Percentiles rank a stretch among this genome's conserved stretches.
These are phyloP conservation scores for Pistacia atlantica DNA, from an alignment of 345 rosid species.

Conservation along the genomic window DNA sequence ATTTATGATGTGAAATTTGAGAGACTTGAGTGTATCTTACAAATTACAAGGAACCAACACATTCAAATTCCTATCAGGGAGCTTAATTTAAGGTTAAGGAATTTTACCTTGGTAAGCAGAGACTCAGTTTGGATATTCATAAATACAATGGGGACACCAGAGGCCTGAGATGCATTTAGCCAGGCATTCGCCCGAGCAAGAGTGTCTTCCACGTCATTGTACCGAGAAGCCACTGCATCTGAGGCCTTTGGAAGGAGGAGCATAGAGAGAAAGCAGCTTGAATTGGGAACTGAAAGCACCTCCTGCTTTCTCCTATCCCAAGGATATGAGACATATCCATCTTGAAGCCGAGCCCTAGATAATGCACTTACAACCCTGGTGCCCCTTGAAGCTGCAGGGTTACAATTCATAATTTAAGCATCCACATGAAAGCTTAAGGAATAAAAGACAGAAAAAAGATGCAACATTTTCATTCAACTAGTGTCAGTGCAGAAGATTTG, in stretches of 20 bases:
- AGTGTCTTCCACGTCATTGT: constrained; percentile 95
- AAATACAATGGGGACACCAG: constrained; percentile 82
- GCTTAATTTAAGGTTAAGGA: background rate
- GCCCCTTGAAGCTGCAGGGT: constrained; percentile 67
- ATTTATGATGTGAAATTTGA: background rate
- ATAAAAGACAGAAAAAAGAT: background rate
- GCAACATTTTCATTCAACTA: background rate
- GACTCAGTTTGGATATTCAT: constrained; percentile 95
- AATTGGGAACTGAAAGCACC: constrained; percentile 60
- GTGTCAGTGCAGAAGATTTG: background rate
- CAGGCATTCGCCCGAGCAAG: constrained; percentile 91
- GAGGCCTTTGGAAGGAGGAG: constrained; percentile 91
- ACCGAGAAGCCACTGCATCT: constrained; percentile 69
- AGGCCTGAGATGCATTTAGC: constrained; percentile 77
- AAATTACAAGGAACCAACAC: background rate
- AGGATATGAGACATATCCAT: constrained; percentile 87
- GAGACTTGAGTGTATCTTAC: background rate
- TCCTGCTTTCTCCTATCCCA: constrained; percentile 82
- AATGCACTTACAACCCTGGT: constrained; percentile 81
- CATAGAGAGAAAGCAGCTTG: constrained; percentile 84
- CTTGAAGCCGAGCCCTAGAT: constrained; percentile 73
- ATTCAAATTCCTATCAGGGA: background rate
- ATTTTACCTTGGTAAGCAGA: constrained; percentile 82
- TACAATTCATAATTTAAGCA: constrained; percentile 11
- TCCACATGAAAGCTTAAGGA: background rate